A percentile compares a stretch with the other conserved stretches of the same genome.
Evolutionary conservation across 2,329 filamentous ascomycete genomes (phyloP).

Genomic region (Aspergillus spinulosporus): DNA sequence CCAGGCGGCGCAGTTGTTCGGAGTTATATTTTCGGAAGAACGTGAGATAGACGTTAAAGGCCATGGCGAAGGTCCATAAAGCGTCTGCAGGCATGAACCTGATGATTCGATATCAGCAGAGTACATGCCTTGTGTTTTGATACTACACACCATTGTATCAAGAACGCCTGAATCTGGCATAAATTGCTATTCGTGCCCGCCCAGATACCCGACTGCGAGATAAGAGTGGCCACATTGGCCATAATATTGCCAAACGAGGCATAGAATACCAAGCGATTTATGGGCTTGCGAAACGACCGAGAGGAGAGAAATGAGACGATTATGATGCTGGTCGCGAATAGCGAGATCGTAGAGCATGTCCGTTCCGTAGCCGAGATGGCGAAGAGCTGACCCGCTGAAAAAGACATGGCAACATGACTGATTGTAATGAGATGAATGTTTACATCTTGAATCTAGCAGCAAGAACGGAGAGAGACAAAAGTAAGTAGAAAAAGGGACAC

Average conservation of each 20-base stretch:
- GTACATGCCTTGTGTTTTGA: too few relatives aligned
- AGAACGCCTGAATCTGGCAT: constrained; percentile 74
- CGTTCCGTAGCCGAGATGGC: constrained; percentile 66
- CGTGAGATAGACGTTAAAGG: constrained; percentile 77
- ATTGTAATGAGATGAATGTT: neutral
- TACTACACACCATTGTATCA: constrained; percentile 70
- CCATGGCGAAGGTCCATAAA: constrained; percentile 78
- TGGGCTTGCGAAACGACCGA: constrained; percentile 75
- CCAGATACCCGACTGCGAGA: constrained; percentile 62
- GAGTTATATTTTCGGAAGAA: constrained; percentile 74
- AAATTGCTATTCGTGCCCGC: constrained; percentile 54
- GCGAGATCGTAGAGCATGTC: constrained; percentile 68
- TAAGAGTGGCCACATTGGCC: constrained; percentile 73
- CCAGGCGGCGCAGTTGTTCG: constrained; percentile 63
- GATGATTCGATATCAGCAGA: neutral
- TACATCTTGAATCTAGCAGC: constrained; percentile 1
- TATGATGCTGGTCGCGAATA: constrained; percentile 70
- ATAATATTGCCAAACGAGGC: constrained; percentile 79
- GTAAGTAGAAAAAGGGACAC: neutral
- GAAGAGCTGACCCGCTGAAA: constrained; percentile 43
- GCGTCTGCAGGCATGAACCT: constrained; percentile 79
- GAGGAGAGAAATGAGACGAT: constrained; percentile 68
- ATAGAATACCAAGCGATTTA: constrained; percentile 82
- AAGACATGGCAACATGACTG: constrained; percentile 29
- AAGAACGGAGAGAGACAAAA: neutral